These are phyloP conservation scores for Camellia granthamiana DNA, from an alignment of 148 eudicot genomes.

Conservation along the genomic window DNA sequence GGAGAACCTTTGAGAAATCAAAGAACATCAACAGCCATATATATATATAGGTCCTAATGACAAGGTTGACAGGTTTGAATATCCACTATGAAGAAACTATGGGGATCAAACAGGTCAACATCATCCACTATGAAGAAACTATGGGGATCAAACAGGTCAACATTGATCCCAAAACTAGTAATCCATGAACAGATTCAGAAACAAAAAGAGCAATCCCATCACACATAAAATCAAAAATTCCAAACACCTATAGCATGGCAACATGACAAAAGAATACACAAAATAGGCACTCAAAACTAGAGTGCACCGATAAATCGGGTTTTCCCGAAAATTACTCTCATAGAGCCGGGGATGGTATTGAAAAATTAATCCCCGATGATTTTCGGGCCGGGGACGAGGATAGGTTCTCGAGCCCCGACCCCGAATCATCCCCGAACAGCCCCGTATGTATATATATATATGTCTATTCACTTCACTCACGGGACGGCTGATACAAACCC, in stretches of 20 bases:
- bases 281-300: not conserved
- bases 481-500: too few relatives aligned
- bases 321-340: too few relatives aligned
- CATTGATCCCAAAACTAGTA: too few relatives aligned
- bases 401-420: too few relatives aligned
- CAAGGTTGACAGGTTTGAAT: not conserved
- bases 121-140: not conserved
- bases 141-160: not conserved
- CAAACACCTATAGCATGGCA: not conserved
- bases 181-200: not conserved
- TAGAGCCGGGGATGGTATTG: too few relatives aligned
- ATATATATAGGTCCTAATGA: not conserved
- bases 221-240: not conserved
- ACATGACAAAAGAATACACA: not conserved
- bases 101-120: not conserved
- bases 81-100: not conserved
- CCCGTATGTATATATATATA: too few relatives aligned
- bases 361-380: too few relatives aligned
- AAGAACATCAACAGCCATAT: not conserved
- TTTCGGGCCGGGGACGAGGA: too few relatives aligned
- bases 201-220: not conserved
- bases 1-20: not conserved
- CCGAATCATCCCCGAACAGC: too few relatives aligned
- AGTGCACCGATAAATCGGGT: not conserved
- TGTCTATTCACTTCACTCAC: too few relatives aligned